Evolutionary conservation across 2,329 filamentous ascomycete genomes (phyloP).

Genomic region (Passalora sequoiae): DNA sequence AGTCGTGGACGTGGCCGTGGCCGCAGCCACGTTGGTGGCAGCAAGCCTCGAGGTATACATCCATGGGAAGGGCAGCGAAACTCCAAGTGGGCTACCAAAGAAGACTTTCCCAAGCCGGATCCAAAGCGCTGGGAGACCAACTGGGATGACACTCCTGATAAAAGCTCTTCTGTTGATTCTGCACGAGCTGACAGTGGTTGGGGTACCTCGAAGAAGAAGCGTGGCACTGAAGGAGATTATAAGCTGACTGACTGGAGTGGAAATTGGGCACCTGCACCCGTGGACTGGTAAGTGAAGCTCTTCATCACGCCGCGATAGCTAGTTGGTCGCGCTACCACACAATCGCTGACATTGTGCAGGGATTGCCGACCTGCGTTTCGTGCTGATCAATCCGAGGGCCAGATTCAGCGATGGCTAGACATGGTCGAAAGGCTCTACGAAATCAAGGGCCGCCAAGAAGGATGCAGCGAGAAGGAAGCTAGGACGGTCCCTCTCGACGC

Average conservation of each 20-base stretch:
- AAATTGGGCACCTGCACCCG: constrained; percentile 42
- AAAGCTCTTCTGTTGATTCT: constrained; percentile 13
- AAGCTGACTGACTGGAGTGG: constrained; percentile 41
- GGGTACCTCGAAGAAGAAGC: constrained; percentile 13
- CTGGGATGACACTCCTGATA: constrained; percentile 6
- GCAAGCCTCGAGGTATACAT: not conserved
- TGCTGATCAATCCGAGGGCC: constrained; percentile 19
- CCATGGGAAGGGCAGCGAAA: constrained; percentile 1
- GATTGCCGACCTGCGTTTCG: constrained; percentile 31
- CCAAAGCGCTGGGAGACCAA: constrained; percentile 16
- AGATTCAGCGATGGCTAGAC: constrained; percentile 29
- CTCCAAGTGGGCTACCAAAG: constrained; percentile 11
- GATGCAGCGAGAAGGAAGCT: too few relatives aligned
- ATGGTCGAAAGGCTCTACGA: constrained; percentile 9
- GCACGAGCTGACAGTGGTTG: constrained; percentile 16
- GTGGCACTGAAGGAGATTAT: constrained; percentile 6
- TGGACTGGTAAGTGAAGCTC: too few relatives aligned
- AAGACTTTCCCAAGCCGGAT: constrained; percentile 19
- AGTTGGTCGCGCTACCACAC: too few relatives aligned
- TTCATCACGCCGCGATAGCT: too few relatives aligned
- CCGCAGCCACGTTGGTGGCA: too few relatives aligned
- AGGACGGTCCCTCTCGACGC: constrained; percentile 7
- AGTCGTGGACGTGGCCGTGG: constrained; percentile 1
- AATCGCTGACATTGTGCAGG: too few relatives aligned
- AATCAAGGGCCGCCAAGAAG: constrained; percentile 4